phyloP scores from a whole-genome alignment of 805 yeast species.

The Starmerella stigmatis region DNA sequence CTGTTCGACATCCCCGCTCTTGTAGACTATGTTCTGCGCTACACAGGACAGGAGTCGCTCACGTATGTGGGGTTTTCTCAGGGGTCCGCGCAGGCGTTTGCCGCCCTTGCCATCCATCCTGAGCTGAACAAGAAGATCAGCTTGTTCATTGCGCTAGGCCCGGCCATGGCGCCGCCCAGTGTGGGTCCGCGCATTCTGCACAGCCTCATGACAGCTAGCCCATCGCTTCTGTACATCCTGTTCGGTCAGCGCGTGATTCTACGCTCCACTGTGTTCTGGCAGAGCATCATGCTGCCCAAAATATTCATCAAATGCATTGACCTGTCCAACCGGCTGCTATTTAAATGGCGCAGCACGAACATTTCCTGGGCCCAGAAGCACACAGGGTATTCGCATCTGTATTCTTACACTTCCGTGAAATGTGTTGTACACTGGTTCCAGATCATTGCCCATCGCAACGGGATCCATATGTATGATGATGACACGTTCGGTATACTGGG shows the following conservation, averaged over 20 bases:
- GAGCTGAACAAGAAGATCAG: slow-evolving; percentile 46
- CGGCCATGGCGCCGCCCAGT: slow-evolving; percentile 89
- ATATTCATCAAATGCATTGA: slow-evolving; percentile 66
- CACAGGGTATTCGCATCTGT: slow-evolving; percentile 74
- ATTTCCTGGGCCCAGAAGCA: slow-evolving; percentile 64
- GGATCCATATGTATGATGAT: slow-evolving; percentile 85
- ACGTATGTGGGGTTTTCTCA: slow-evolving; percentile 84
- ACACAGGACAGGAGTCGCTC: slow-evolving; percentile 38
- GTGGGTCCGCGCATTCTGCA: slow-evolving; percentile 67
- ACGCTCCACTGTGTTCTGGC: slow-evolving; percentile 74
- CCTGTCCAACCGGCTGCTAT: slow-evolving; percentile 51
- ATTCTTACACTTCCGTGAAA: slow-evolving; percentile 85
- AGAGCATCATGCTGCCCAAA: slow-evolving; percentile 63
- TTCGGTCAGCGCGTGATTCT: slow-evolving; percentile 68
- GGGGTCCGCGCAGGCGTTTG: slow-evolving; percentile 90
- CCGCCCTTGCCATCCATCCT: slow-evolving; percentile 57
- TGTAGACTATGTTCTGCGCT: slow-evolving; percentile 56
- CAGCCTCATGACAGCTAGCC: slow-evolving; percentile 63
- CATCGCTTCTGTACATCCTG: slow-evolving; percentile 54
- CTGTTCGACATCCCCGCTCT: slow-evolving; percentile 79
- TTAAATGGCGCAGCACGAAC: slow-evolving; percentile 69
- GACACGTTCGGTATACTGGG: slow-evolving; percentile 34
- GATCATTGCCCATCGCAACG: slow-evolving; percentile 56
- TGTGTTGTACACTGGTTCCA: slow-evolving; percentile 95
- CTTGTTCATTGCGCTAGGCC: slow-evolving; percentile 72